Conservation (phyloP, 768 basidiomycete species). For the Rhodotorula graminis region DNA sequence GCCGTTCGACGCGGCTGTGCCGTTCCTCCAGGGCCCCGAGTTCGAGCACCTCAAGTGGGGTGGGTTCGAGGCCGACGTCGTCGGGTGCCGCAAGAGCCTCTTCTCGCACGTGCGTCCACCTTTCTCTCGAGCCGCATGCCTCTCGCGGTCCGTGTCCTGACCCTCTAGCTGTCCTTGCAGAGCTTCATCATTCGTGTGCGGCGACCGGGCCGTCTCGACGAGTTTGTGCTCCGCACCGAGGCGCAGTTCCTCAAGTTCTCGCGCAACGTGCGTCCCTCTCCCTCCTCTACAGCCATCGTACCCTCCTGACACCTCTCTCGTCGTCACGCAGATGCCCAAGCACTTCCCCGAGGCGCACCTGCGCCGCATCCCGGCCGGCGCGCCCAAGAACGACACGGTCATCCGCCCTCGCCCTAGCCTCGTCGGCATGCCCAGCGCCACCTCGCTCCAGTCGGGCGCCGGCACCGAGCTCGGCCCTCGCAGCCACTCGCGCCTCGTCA, state of each 20-base stretch:
- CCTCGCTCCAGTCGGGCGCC: conserved; percentile 14
- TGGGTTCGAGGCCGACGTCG: conserved; percentile 32
- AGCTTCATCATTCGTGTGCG: conserved; percentile 36
- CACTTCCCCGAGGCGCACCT: conserved; percentile 28
- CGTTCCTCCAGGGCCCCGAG: conserved; percentile 6
- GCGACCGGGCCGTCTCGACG: conserved; percentile 26
- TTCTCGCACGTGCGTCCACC: conserved; percentile 7
- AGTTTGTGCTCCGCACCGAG: conserved; percentile 26
- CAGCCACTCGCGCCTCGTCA: conserved; percentile 7
- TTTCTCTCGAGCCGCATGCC: too few relatives aligned
- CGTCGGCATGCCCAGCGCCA: conserved; percentile 1
- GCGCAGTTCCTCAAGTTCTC: conserved; percentile 24
- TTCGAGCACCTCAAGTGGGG: conserved; percentile 25
- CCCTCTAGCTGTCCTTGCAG: neutral
- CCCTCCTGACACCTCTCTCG: neutral
- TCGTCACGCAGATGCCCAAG: neutral
- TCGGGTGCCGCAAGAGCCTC: conserved; percentile 20
- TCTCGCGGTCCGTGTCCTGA: neutral
- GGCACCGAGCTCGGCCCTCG: neutral
- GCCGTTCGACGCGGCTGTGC: conserved; percentile 22
- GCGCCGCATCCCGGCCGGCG: conserved; percentile 18
- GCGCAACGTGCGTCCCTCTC: neutral
- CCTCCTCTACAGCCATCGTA: too few relatives aligned
- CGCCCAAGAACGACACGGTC: conserved; percentile 25
- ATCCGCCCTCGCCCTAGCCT: conserved; percentile 16